Evolutionary conservation across 352 stramenopile species (phyloP).

Genomic region (Sclerospora graminicola): DNA sequence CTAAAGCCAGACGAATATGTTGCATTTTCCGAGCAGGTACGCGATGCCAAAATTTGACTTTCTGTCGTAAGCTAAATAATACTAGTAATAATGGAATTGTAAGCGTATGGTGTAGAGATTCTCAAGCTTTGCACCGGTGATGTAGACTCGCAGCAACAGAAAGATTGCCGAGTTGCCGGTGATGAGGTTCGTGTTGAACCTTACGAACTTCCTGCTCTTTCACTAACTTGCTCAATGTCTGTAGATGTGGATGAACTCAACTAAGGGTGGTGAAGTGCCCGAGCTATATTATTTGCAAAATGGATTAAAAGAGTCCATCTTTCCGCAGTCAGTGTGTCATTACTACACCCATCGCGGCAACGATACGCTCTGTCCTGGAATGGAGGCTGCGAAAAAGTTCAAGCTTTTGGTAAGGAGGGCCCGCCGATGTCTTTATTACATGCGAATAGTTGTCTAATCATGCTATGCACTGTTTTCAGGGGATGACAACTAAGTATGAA

Average conservation of each 20-base stretch:
- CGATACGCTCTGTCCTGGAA: constrained; percentile 54
- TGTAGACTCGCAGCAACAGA: constrained; percentile 52
- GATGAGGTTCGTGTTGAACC: constrained; percentile 27
- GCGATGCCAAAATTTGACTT: not conserved
- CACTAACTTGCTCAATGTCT: not conserved
- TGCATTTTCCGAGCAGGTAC: constrained; percentile 65
- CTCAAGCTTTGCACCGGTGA: constrained; percentile 59
- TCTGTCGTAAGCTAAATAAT: no score
- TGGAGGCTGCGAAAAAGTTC: constrained; percentile 54
- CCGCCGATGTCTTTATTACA: not conserved
- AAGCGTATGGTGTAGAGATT: constrained; percentile 65
- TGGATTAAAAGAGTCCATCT: constrained; percentile 60
- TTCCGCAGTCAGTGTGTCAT: constrained; percentile 57
- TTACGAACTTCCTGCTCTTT: not conserved
- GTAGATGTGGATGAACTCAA: constrained; percentile 75
- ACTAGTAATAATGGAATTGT: not conserved
- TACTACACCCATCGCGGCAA: constrained; percentile 53
- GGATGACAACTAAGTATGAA: constrained; percentile 72
- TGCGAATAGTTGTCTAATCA: not conserved
- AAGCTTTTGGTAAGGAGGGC: constrained; percentile 35
- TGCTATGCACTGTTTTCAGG: constrained; percentile 15
- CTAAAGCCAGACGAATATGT: constrained; percentile 63
- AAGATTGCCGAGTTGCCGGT: constrained; percentile 54
- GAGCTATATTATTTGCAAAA: constrained; percentile 73
- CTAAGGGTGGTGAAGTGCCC: constrained; percentile 61